phyloP scores from a whole-genome alignment of 2,329 filamentous ascomycete species.

The Seiridium unicorne region DNA sequence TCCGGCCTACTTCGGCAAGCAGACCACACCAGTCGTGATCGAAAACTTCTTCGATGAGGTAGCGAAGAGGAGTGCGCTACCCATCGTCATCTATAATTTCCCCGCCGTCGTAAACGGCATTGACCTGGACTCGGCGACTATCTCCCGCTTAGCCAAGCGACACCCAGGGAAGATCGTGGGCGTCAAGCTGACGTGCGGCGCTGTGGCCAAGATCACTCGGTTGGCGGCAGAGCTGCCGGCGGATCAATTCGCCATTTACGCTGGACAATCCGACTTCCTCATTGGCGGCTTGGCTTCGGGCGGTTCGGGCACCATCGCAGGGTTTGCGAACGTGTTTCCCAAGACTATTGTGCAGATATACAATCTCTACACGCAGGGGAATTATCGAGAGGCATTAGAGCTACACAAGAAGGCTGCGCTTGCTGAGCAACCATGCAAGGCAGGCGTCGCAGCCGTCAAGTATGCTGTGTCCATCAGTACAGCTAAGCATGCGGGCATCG shows the following conservation, averaged over 20 bases:
- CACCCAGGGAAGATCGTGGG: slow-evolving; percentile 68
- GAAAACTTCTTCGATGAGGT: slow-evolving; percentile 62
- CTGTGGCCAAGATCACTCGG: slow-evolving; percentile 69
- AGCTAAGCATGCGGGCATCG: slow-evolving; percentile 54
- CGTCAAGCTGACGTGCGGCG: slow-evolving; percentile 69
- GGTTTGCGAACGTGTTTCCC: slow-evolving; percentile 16
- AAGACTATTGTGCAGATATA: slow-evolving; percentile 18
- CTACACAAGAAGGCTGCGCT: slow-evolving; percentile 68
- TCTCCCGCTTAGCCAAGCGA: slow-evolving; percentile 49
- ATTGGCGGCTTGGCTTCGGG: slow-evolving; percentile 28
- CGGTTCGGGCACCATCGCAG: slow-evolving; percentile 13
- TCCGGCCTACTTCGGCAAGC: slow-evolving; percentile 69
- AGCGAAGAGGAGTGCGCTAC: slow-evolving; percentile 56
- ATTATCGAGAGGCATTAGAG: slow-evolving; percentile 48
- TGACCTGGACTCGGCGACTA: slow-evolving; percentile 56
- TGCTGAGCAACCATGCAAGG: slow-evolving; percentile 81
- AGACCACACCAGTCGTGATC: slow-evolving; percentile 59
- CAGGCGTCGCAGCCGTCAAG: slow-evolving; percentile 82
- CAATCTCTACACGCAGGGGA: slow-evolving; percentile 28
- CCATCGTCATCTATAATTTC: slow-evolving; percentile 64
- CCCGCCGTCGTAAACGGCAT: slow-evolving; percentile 56
- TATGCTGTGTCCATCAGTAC: slow-evolving; percentile 52
- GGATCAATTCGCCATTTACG: slow-evolving; percentile 33
- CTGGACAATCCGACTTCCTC: slow-evolving; percentile 42
- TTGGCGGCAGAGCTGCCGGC: slow-evolving; percentile 32